These are phyloP conservation scores for Termitomyces sp. DNA, from an alignment of 768 basidiomycete species.

Conservation along the genomic window DNA sequence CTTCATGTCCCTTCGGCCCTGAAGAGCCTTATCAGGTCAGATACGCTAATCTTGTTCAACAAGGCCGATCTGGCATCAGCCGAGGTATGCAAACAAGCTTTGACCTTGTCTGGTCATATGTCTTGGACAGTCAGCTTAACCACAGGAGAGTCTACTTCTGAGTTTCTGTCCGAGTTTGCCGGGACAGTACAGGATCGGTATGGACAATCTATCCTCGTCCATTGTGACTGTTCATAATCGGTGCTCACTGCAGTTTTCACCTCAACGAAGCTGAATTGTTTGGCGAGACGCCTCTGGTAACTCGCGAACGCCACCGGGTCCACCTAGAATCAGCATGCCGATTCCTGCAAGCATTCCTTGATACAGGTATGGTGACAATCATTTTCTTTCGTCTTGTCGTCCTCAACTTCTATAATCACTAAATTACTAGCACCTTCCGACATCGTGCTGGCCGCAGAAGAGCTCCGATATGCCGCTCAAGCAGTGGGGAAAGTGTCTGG, in stretches of 20 bases:
- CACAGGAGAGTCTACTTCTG: constrained; percentile 47
- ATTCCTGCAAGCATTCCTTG: constrained; percentile 60
- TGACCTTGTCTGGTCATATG: constrained; percentile 2
- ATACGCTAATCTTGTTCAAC: constrained; percentile 73
- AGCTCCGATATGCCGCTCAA: constrained; percentile 78
- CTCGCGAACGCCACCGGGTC: constrained; percentile 72
- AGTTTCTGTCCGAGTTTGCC: constrained; percentile 58
- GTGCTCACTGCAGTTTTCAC: constrained; percentile 18
- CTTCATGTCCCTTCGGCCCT: constrained; percentile 41
- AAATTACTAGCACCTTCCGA: constrained; percentile 52
- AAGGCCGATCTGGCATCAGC: constrained; percentile 56
- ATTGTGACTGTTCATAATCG: background rate
- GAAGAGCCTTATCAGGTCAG: constrained; percentile 38
- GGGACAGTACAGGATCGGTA: constrained; percentile 45
- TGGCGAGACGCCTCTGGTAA: constrained; percentile 56
- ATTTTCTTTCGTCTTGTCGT: background rate
- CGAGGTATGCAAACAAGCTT: background rate
- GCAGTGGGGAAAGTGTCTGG: constrained; percentile 86
- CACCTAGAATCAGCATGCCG: constrained; percentile 63
- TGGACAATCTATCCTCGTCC: constrained; percentile 4
- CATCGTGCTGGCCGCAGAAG: constrained; percentile 79
- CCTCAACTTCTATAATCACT: constrained; percentile 2
- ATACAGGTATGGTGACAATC: constrained; percentile 13
- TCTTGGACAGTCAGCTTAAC: constrained; percentile 62
- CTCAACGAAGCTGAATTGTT: constrained; percentile 18